Evolutionary conservation across 257 asterid genomes (phyloP).

Genomic region (Lantana camara): DNA sequence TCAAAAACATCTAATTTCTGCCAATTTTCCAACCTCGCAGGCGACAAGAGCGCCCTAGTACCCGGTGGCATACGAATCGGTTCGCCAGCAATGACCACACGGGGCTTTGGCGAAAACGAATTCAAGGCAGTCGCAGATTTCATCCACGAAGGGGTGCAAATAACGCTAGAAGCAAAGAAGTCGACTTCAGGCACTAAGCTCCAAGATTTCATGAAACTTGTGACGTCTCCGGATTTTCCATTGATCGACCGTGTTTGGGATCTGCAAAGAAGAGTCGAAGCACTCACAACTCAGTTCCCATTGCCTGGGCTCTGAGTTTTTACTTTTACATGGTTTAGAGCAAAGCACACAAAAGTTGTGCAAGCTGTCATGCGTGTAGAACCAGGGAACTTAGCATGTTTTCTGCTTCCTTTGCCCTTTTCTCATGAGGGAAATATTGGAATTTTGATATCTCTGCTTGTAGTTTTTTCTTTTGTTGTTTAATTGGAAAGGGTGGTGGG

Average conservation of each 20-base stretch:
- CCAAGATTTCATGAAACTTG: conserved; percentile 78
- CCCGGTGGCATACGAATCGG: conserved; percentile 98
- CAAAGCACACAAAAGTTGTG: neutral
- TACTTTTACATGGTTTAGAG: neutral
- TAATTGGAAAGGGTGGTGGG: no score
- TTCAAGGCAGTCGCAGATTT: conserved; percentile 71
- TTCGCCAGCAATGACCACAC: conserved; percentile 91
- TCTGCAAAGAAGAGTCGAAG: conserved; percentile 69
- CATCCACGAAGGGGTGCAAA: conserved; percentile 89
- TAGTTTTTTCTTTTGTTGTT: no score
- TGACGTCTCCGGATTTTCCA: conserved; percentile 60
- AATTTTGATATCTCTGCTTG: no score
- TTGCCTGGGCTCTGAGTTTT: conserved; percentile 72
- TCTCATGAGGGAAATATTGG: no score
- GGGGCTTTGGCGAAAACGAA: conserved; percentile 78
- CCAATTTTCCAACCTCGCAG: conserved; percentile 31
- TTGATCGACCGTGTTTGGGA: conserved; percentile 55
- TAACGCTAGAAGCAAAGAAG: conserved; percentile 74
- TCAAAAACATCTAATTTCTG: no score
- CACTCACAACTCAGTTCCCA: conserved; percentile 71
- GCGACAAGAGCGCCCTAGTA: conserved; percentile 89
- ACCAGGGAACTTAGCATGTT: no score
- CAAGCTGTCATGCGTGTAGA: no score
- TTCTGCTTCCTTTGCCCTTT: no score
- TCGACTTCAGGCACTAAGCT: conserved; percentile 67